Base-by-base conservation (phyloP, 2,329 filamentous ascomycete genomes). In the Coniochaeta hoffmannii region DNA sequence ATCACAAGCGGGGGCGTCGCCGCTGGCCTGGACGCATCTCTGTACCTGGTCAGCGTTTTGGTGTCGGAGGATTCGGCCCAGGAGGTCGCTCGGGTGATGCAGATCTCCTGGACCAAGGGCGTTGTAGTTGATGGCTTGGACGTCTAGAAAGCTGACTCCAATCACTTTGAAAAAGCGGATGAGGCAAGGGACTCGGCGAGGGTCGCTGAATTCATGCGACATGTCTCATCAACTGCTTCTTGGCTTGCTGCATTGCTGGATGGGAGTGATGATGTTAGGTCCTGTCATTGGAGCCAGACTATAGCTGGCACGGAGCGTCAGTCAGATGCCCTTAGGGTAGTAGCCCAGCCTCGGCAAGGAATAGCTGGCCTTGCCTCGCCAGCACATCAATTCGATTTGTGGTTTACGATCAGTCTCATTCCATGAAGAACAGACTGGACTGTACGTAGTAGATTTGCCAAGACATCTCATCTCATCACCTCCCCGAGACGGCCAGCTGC, bases 101-200 rank as follows among this genome's bases (percentile, higher is more conserved):
- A 93, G 75, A 89, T 92, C 78, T 83, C 80, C 66, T 96, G 90
- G 90, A 82, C 82, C 70, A 93, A 92, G 84, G 89, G 89, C 63
- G 78, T 89, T 69, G 89, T 91, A 63, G 87, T 93, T 63, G 88
- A 93, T 69, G 88, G 88, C 60, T 84, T 92, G 69, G 89, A 94
- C 74, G 88, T 94, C 71, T 93, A 83, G 56, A 54, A 22, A 41
- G 3, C 4, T 19, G 10, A 41, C 36, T 19, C 17, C 36, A n/a
- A 41, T 8, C 36, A 19, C 36, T 9, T 41, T 19, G 36, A 22
- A 22, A 22, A n/a, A n/a, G n/a, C 36, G 36, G 36, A 41, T 41
- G 36, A 41, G 19, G 19, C n/a, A n/a, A n/a, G n/a, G n/a, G n/a
- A 19, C 36, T 22, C 19, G 36, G 36, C 12, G 36, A 41, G 6